Evolutionary conservation across 2,329 filamentous ascomycete genomes (phyloP).

Genomic region (Periconia macrospinosa): DNA sequence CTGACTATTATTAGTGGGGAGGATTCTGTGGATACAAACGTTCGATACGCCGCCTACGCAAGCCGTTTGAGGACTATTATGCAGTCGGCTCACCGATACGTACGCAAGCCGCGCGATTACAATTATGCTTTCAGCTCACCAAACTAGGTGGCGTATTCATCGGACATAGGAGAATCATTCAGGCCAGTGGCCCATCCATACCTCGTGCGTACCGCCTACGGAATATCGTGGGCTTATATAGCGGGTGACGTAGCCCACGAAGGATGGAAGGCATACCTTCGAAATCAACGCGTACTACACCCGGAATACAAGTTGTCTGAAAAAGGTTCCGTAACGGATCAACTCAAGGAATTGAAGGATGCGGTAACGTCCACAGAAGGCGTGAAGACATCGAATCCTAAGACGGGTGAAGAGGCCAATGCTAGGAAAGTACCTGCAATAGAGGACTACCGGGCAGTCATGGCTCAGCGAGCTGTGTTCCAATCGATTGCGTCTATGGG

Average conservation of each 20-base stretch:
- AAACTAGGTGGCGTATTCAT: slow-evolving; percentile 71
- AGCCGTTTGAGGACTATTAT: slow-evolving; percentile 84
- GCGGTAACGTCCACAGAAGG: slow-evolving; percentile 22
- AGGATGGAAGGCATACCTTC: slow-evolving; percentile 90
- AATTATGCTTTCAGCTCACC: too few species aligned
- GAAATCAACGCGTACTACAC: slow-evolving; percentile 76
- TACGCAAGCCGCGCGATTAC: slow-evolving; percentile 41
- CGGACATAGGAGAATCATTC: slow-evolving; percentile 95
- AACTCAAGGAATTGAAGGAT: slow-evolving; percentile 27
- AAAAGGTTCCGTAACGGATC: slow-evolving; percentile 15
- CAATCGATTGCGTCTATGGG: slow-evolving; percentile 93
- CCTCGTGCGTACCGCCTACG: slow-evolving; percentile 81
- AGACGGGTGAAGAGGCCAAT: slow-evolving; percentile 22
- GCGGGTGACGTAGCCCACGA: slow-evolving; percentile 89
- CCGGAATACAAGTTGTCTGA: slow-evolving; percentile 55
- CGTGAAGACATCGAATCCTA: slow-evolving; percentile 19
- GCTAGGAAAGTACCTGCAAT: slow-evolving; percentile 65
- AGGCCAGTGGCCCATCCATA: slow-evolving; percentile 86
- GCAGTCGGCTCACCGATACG: slow-evolving; percentile 88
- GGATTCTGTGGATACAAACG: slow-evolving; percentile 79
- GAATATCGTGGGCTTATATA: slow-evolving; percentile 89
- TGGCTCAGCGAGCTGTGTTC: slow-evolving; percentile 88
- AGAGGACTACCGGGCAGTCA: slow-evolving; percentile 88
- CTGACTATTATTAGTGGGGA: slow-evolving; percentile 55
- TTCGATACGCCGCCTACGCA: slow-evolving; percentile 93